Base-by-base conservation (phyloP, 2,329 filamentous ascomycete species). In the Botrytis deweyae region DNA sequence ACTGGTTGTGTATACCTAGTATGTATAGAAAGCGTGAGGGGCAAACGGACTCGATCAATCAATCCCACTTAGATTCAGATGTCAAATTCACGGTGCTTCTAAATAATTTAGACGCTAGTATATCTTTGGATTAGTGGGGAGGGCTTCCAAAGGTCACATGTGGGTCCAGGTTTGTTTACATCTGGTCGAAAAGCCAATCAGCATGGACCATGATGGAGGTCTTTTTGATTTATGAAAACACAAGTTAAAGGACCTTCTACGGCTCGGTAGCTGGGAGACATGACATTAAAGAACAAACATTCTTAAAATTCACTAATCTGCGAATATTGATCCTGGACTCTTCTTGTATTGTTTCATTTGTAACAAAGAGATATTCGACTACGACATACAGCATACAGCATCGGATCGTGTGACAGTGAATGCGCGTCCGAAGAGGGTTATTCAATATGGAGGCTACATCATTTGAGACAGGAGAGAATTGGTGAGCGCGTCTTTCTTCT, bases 71-170 rank as follows among this genome's bases (percentile, higher is more conserved):
- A n/a, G 65, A 25, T 42, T 20, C 36, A 68, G 46, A 55, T 58
- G n/a, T 58, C 36, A n/a, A 55, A 68, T 29, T 68, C 33, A 65
- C 49, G 58, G 46, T 33, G 66, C 59, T 65, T 46, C 72, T 67
- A 29, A 75, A 78, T 74, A 76, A 76, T 79, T 79, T 76, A 69
- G 64, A 36, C 64, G 75, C 78, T 78, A 79, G 61, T 16, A 9
- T 52, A 8, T 55, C 20, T 65, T n/a, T 8, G 25, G 59, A 22
- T 29, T 72, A 72, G 70, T 22, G 29, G 16, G n/a, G n/a, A n/a
- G 12, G 20, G 29, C 29, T 29, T n/a, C 22, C 14, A 3, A n/a
- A 16, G 33, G 20, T 63, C 36, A 63, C 61, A 40, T 14, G 29
- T 52, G 70, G 70, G 42, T 72, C 36, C 29, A 25, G 42, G 33